Evolutionary conservation across 106 monocot genomes (phyloP).

Genomic region (Agapanthus africanus): DNA sequence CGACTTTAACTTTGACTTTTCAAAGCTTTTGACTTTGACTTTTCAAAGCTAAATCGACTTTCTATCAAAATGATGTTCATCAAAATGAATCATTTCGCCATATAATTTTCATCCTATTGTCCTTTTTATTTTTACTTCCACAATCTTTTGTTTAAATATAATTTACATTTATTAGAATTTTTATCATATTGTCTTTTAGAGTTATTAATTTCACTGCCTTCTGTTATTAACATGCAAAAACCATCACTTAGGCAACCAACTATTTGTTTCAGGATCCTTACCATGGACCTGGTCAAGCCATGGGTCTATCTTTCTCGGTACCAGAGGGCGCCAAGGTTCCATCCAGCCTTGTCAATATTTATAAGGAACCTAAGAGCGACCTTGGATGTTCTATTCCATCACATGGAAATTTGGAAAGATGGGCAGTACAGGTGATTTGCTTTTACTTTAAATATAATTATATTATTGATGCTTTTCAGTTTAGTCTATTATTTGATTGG

Average conservation of each 20-base stretch:
- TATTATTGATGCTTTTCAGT: not conserved
- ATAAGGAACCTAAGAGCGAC: slow-evolving; percentile 87
- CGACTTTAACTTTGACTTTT: too few species aligned
- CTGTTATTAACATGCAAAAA: not conserved
- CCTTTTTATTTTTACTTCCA: too few species aligned
- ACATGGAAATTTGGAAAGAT: slow-evolving; percentile 90
- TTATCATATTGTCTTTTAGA: too few species aligned
- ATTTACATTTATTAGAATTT: too few species aligned
- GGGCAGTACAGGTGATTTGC: slow-evolving; percentile 72
- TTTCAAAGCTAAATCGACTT: too few species aligned
- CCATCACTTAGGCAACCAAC: not conserved
- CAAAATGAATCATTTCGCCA: too few species aligned
- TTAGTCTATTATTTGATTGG: not conserved
- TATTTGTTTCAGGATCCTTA: slow-evolving; percentile 84
- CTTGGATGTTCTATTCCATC: slow-evolving; percentile 73
- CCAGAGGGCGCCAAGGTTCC: slow-evolving; percentile 72
- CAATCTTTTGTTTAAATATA: too few species aligned
- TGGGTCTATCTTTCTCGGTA: slow-evolving; percentile 91
- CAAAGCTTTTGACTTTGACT: too few species aligned
- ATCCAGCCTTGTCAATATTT: slow-evolving; percentile 83
- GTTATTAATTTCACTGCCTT: too few species aligned
- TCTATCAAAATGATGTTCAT: too few species aligned
- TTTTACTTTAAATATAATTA: not conserved
- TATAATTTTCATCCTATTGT: too few species aligned
- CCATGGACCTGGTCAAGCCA: slow-evolving; percentile 95